A percentile compares a stretch with the other conserved stretches of the same genome.
phyloP scores from a whole-genome alignment of 768 basidiomycete genomes.

The Strobilomyces echinocephalus region DNA sequence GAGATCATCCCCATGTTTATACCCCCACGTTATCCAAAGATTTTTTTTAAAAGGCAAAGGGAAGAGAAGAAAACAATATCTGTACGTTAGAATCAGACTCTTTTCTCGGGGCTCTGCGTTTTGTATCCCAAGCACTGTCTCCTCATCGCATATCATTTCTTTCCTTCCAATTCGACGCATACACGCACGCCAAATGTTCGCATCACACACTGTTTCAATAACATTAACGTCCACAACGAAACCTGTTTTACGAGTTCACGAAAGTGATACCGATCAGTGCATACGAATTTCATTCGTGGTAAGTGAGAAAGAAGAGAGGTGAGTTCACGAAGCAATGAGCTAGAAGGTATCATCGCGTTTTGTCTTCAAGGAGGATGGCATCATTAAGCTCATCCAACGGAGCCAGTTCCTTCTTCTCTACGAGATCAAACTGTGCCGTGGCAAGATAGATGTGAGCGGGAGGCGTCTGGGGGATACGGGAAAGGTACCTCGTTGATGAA shows the following conservation, averaged over 20 bases:
- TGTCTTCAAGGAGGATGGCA: conserved; percentile 68
- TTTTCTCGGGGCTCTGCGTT: background rate
- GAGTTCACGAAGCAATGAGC: background rate
- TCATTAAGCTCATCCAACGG: conserved; percentile 95
- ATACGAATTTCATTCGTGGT: background rate
- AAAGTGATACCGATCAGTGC: conserved; percentile 8
- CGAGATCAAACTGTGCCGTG: conserved; percentile 68
- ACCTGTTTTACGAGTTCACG: conserved; percentile 12
- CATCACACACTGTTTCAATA: background rate
- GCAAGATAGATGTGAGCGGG: conserved; percentile 7
- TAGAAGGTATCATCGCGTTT: conserved; percentile 24
- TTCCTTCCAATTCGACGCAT: background rate
- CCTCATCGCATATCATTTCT: conserved; percentile 1
- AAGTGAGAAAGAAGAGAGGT: background rate
- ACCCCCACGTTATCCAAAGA: background rate
- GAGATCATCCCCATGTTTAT: conserved; percentile 1
- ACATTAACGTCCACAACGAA: conserved; percentile 2
- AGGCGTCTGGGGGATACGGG: background rate
- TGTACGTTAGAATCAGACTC: background rate
- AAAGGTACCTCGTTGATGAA: conserved; percentile 86
- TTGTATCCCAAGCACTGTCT: background rate
- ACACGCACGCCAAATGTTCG: background rate
- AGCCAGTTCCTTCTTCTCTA: conserved; percentile 95
- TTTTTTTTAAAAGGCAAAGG: background rate
- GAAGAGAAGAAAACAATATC: background rate